Evolutionary conservation across 1,284 basidiomycete genomes (phyloP), one percentile per base, ranked within the genome.

Genomic region (Leccinum colubrinum): DNA sequence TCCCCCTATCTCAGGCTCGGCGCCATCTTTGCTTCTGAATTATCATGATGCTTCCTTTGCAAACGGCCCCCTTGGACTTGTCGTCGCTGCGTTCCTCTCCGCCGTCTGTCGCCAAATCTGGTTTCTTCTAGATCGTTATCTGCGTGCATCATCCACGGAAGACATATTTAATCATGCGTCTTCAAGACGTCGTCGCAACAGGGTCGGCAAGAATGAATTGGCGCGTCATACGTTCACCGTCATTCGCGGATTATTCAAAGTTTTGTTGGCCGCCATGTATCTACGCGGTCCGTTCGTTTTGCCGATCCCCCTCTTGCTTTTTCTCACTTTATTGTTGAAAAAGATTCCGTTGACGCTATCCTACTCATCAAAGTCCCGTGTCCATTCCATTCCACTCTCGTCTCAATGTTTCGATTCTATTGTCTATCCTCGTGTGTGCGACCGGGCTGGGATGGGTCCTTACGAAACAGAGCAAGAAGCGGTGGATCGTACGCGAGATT

Each of bases 381-480:
- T 67, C 59, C 6, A 65, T 71, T 30, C 68, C 66, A 12, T 65
- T 74, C 20, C 65, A 70, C n/a, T 75, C 77, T 27, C 72, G 68
- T 65, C 27, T 70, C 73, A 73, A 69, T 68, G 51, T 66, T 69
- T 64, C 74, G 79, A 79, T 51, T 54, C 74, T n/a, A 46, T 77
- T 85, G 25, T 80, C 79, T 25, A 62, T 83, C 8, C 54, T 80
- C 43, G 67, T 85, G 17, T 70, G 27, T 27, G 27, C 27, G 27
- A 27, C 85, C 55, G 97, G 97, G 0, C 85, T 99, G 56, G 97
- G 96, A 1, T 97, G 91, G 87, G 85, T 98, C 7, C 82, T 99
- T 59, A 94, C 94, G 20, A 90, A 92, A 72, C 97, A 99, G 79
- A 95, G 92, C 80, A 95, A 97, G 79, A 88, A 86, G 77, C 90